These are phyloP conservation scores for Rosa chinensis DNA, from an alignment of 306 rosid species.

Conservation along the genomic window DNA sequence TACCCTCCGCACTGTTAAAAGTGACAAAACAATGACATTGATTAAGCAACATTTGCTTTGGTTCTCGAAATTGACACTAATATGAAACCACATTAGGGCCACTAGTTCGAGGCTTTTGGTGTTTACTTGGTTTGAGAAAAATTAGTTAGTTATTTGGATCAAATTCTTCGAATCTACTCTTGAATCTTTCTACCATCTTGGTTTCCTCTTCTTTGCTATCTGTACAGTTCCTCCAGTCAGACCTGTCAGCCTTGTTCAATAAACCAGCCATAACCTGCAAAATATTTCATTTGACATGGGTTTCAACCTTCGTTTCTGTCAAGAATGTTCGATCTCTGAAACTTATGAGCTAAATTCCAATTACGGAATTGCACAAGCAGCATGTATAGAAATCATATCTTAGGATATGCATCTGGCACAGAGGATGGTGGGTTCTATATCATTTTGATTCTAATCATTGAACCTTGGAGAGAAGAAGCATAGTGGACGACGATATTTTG, in stretches of 20 bases:
- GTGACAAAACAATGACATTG: background rate
- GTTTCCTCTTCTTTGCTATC: conserved; percentile 64
- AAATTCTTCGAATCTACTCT: conserved; percentile 21
- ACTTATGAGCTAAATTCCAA: background rate
- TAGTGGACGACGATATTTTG: no score
- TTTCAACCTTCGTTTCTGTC: conserved; percentile 5
- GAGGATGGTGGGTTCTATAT: background rate
- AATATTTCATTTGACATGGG: conserved; percentile 20
- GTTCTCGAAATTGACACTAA: conserved; percentile 11
- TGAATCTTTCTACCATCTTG: conserved; percentile 64
- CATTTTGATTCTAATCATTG: background rate
- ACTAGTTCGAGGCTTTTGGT: background rate
- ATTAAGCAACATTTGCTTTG: background rate
- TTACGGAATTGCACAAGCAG: background rate
- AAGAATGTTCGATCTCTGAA: background rate
- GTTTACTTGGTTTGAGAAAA: background rate
- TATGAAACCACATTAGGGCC: background rate
- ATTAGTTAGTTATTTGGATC: background rate
- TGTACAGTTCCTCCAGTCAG: conserved; percentile 83
- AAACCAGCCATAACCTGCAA: conserved; percentile 87
- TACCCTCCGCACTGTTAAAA: background rate
- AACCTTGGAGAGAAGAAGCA: no score
- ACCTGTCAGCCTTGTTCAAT: conserved; percentile 84
- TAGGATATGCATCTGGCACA: background rate
- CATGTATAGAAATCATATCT: background rate